A percentile compares a stretch with the other conserved stretches of the same genome.
phyloP scores from a whole-genome alignment of 331 rosid genomes.

The Malus hybrid region DNA sequence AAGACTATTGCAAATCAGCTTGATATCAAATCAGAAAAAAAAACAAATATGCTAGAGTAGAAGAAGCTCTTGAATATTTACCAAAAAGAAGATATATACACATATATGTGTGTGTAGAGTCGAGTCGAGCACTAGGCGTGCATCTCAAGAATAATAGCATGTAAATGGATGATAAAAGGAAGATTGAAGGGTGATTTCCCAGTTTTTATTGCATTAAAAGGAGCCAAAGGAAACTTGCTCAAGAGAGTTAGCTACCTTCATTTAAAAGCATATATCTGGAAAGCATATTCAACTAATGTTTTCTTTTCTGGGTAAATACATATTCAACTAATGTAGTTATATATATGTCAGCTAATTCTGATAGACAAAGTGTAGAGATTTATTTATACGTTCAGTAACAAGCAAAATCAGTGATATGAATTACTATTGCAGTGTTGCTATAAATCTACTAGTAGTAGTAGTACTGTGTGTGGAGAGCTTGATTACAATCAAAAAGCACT shows the following conservation, averaged over 20 bases:
- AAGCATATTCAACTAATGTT: slow-evolving; percentile 18
- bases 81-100: not conserved
- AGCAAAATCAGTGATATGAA: not conserved
- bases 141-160: slow-evolving; percentile 37
- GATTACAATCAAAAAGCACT: not conserved
- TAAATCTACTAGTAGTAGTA: not conserved
- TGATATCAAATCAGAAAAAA: not conserved
- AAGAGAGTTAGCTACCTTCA: slow-evolving; percentile 6
- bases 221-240: slow-evolving; percentile 32
- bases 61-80: not conserved
- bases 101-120: not conserved
- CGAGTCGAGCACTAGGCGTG: slow-evolving; percentile 20
- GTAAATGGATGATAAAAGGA: slow-evolving; percentile 2
- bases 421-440: not conserved
- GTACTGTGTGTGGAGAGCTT: not conserved
- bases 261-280: slow-evolving; percentile 17
- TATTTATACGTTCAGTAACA: not conserved
- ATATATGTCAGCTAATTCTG: too few species aligned
- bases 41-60: not conserved
- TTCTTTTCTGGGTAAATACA: not conserved
- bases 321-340: not conserved
- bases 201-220: slow-evolving; percentile 32
- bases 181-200: slow-evolving; percentile 7
- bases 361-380: too few species aligned
- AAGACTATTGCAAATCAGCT: not conserved